phyloP scores from a whole-genome alignment of 2,329 filamentous ascomycete genomes.

The Ilyonectria sp. region DNA sequence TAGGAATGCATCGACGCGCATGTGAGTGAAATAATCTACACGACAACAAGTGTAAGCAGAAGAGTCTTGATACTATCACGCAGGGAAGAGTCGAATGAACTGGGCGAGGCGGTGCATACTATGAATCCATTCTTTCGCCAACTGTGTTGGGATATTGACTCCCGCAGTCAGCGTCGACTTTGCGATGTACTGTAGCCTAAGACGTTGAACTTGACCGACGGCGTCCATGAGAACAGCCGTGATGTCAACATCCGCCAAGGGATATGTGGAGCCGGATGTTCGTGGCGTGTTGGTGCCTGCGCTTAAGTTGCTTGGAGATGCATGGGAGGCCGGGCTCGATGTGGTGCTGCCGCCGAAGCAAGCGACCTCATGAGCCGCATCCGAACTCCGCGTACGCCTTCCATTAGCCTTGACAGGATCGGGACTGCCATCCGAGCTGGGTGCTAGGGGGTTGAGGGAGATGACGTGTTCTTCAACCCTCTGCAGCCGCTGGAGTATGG shows the following conservation, averaged over 20 bases:
- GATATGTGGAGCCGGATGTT: conserved; percentile 11
- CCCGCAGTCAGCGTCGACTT: conserved; percentile 11
- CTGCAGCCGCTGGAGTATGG: conserved; percentile 50
- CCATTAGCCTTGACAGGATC: not conserved
- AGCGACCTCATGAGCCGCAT: not conserved
- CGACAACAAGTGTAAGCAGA: not conserved
- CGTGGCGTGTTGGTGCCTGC: conserved; percentile 21
- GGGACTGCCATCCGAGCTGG: conserved; percentile 4
- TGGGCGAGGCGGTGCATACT: not conserved
- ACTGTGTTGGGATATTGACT: conserved; percentile 4
- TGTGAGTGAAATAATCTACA: conserved; percentile 16
- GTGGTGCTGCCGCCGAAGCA: conserved; percentile 27
- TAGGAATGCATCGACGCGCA: conserved; percentile 23
- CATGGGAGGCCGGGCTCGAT: conserved; percentile 35
- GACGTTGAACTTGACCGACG: conserved; percentile 20
- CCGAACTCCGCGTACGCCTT: not conserved
- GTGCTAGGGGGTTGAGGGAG: conserved; percentile 10
- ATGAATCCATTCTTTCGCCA: conserved; percentile 22
- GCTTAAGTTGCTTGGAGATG: conserved; percentile 20
- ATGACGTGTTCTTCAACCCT: conserved; percentile 46
- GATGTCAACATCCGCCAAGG: conserved; percentile 4
- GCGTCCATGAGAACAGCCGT: conserved; percentile 9
- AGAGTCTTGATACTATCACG: not conserved
- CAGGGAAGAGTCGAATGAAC: too few relatives aligned
- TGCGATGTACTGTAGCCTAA: conserved; percentile 7